Base-by-base conservation (phyloP, 2,329 filamentous ascomycete genomes). In the Botryotinia narcissicola region DNA sequence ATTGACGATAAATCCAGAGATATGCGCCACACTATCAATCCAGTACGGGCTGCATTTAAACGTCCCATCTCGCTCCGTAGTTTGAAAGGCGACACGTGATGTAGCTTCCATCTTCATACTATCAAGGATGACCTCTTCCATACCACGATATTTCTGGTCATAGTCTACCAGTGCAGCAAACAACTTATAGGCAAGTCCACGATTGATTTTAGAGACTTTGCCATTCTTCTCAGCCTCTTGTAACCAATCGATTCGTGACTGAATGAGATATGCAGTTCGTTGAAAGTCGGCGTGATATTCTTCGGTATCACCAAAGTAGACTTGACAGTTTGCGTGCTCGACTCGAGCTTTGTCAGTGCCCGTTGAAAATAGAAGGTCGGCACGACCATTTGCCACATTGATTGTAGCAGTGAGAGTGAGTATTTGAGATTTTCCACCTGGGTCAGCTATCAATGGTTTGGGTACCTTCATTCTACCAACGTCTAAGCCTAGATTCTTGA, bases 181-280 rank as follows among this genome's bases (percentile, higher is more conserved):
- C 70, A 91, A 86, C 83, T 94, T 95, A 86, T 96, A 96, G 29
- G 91, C 90, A 46, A 73, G 44, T 63, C 71, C 91, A 40, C 91
- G 89, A 68, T 91, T 88, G 75, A 94, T 88, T 83, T 92, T 92
- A 80, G 92, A 91, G 42, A 91, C 91, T 73, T 88, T 87, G 10
- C 70, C 73, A 37, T 46, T 72, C 22, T 35, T 35, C 29, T 73
- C 73, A 16, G 73, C 74, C 29, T 75, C 57, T 9, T 71, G 69
- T 32, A 75, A 22, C 57, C 66, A 64, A 46, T 74, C 71, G 14
- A 73, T 35, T 46, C 71, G 54, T 70, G 71, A 70, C 22, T 73
- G 64, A 22, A 73, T 70, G 29, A 73, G 66, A 51, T 73, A 73
- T n/a, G 71, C 71, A 70, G 59, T 73, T n/a, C 57, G 40, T 32